These are phyloP conservation scores for Colletotrichum nymphaeae DNA, from an alignment of 2,329 filamentous ascomycete genomes.

Conservation along the genomic window DNA sequence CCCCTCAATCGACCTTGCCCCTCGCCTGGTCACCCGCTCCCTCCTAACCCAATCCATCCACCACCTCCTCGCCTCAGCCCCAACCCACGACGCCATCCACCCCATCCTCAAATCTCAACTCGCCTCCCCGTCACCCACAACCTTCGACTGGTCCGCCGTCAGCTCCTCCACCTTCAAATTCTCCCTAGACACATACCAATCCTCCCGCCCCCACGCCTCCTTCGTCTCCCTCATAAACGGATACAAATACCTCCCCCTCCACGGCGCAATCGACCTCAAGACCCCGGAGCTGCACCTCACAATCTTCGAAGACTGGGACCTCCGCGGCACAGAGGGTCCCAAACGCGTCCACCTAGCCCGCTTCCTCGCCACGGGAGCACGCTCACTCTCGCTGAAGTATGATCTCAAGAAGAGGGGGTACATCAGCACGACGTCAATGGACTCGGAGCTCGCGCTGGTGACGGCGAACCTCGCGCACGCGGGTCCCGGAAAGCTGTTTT, in stretches of 20 bases:
- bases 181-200: constrained; percentile 83
- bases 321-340: constrained; percentile 58
- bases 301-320: constrained; percentile 85
- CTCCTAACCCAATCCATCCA: constrained; percentile 87
- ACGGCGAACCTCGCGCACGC: constrained; percentile 93
- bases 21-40: constrained; percentile 76
- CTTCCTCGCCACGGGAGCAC: constrained; percentile 72
- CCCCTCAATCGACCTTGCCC: constrained; percentile 72
- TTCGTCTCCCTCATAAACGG: constrained; percentile 84
- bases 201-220: constrained; percentile 71
- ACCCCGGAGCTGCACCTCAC: constrained; percentile 80
- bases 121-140: not conserved
- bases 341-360: constrained; percentile 75
- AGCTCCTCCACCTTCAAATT: constrained; percentile 81
- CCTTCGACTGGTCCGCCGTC: constrained; percentile 76
- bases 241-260: constrained; percentile 82
- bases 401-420: constrained; percentile 94
- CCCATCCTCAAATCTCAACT: constrained; percentile 61
- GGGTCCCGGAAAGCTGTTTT: constrained; percentile 85
- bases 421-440: constrained; percentile 97
- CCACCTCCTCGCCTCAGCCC: constrained; percentile 86
- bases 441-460: constrained; percentile 89
- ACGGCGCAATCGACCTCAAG: constrained; percentile 82
- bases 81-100: constrained; percentile 76
- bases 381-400: constrained; percentile 77